These are phyloP conservation scores for Singerocomus rubriflavus DNA, from an alignment of 1,284 basidiomycete species.

Conservation along the genomic window DNA sequence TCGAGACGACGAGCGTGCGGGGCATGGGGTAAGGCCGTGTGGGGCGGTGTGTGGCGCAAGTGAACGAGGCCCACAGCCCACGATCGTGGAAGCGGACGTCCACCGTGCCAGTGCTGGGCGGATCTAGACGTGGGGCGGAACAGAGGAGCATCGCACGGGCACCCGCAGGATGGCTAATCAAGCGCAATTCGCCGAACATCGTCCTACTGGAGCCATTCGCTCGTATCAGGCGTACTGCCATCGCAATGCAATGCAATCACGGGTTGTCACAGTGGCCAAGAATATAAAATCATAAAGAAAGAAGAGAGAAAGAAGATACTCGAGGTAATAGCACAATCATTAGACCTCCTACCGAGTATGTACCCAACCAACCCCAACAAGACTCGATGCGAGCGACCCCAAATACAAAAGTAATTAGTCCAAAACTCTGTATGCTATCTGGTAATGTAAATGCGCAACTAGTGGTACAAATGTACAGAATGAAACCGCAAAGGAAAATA, in stretches of 20 bases:
- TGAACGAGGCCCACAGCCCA: conserved; percentile 8
- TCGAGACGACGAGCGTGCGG: conserved; percentile 22
- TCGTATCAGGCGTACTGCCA: conserved; percentile 5
- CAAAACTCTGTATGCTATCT: conserved; percentile 31
- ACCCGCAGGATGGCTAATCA: conserved; percentile 8
- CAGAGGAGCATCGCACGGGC: conserved; percentile 9
- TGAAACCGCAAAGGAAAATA: conserved; percentile 22
- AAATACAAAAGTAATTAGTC: conserved; percentile 31
- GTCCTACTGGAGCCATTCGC: neutral
- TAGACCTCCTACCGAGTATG: conserved; percentile 31
- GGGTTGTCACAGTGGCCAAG: conserved; percentile 27
- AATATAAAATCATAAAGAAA: conserved; percentile 33
- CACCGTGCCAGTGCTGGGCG: conserved; percentile 13
- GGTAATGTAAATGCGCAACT: conserved; percentile 36
- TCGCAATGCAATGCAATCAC: conserved; percentile 27
- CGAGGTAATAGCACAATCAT: conserved; percentile 29
- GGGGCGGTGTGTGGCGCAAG: conserved; percentile 9
- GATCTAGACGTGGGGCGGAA: conserved; percentile 22
- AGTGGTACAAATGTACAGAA: conserved; percentile 34
- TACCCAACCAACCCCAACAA: conserved; percentile 28
- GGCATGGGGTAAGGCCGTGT: conserved; percentile 30
- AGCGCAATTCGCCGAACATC: conserved; percentile 3
- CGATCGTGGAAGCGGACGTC: conserved; percentile 1
- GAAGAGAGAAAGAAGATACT: conserved; percentile 5
- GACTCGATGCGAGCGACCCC: conserved; percentile 29